Evolutionary conservation across 805 yeast genomes (phyloP), one percentile per base, ranked within the genome.

Genomic region (Saccharomyces eubayanus): DNA sequence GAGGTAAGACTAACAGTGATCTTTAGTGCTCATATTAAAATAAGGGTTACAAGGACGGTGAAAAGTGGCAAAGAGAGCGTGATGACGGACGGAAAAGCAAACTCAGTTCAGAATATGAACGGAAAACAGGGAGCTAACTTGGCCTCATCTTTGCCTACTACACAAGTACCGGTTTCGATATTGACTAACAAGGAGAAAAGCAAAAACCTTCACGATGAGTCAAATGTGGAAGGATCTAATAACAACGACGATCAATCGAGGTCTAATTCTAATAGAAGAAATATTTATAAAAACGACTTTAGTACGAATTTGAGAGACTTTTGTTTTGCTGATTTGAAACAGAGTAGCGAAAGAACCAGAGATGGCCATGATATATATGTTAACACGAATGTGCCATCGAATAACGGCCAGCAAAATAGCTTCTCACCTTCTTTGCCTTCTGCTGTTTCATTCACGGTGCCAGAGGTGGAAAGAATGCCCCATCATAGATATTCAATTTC

Each of bases 401-500:
- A 16, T 16, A 36, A 16, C 20, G 43, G 43, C 21, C 24, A 36
- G 24, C 43, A 36, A 36, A 36, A 36, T 4, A 36, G 24, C 24
- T 36, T 36, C 20, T 36, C 43, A 16, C 43, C 43, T 16, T 36
- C 43, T 2, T 36, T 36, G 20, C 43, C 43, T 36, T 36, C 43
- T 6, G 43, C 43, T 16, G 43, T 36, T 36, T 36, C 43, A 16
- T 36, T 36, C 16, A 36, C 43, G 24, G 43, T 36, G 12, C 43
- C 43, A 8, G 43, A 36, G 9, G 43, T 36, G 24, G 75, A 73
- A 27, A 77, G 77, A 57, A 65, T 73, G 1, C 62, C 69, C 1
- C 69, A 65, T 49, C 82, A 81, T 58, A 67, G 85, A 53, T 82
- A 83, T n/a, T 80, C 84, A 1, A 80, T 81, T 51, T 76, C 81